phyloP scores from a whole-genome alignment of 106 monocot genomes.

The Amphibolis antarctica region DNA sequence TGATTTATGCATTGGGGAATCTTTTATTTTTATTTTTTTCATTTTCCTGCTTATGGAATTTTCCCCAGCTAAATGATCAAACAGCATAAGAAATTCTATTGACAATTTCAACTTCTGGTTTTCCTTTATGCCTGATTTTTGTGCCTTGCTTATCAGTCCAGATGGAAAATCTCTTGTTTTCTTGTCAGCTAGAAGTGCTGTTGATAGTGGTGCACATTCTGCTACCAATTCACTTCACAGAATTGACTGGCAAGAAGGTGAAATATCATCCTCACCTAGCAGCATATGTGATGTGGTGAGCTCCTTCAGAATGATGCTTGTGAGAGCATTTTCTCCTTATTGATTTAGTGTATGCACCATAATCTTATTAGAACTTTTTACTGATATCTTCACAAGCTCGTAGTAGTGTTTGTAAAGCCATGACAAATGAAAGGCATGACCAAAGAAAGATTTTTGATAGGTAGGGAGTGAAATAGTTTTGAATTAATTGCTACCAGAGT shows the following conservation, averaged over 20 bases:
- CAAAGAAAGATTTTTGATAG: no score
- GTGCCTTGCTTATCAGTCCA: slow-evolving; percentile 41
- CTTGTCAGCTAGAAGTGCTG: slow-evolving; percentile 73
- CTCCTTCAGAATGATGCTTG: neutral
- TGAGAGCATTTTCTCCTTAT: neutral
- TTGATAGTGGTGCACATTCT: slow-evolving; percentile 85
- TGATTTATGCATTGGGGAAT: no score
- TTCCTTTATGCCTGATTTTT: neutral
- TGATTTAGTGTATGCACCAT: neutral
- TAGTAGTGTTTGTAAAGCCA: no score
- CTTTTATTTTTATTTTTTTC: no score
- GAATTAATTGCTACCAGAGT: no score
- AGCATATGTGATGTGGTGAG: slow-evolving; percentile 65
- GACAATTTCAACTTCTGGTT: neutral
- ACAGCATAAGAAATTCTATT: neutral
- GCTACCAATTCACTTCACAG: slow-evolving; percentile 87
- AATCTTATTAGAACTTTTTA: no score
- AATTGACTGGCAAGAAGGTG: slow-evolving; percentile 65
- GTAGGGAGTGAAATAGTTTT: no score
- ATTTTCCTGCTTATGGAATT: no score
- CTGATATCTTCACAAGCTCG: no score
- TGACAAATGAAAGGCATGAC: no score
- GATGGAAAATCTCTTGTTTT: slow-evolving; percentile 87
- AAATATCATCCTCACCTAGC: slow-evolving; percentile 22
- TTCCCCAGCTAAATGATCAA: no score